Evolutionary conservation across 1,139 yeast species (phyloP), one percentile per base, ranked within the genome.

Genomic region (Zygotorulaspora mrakii): DNA sequence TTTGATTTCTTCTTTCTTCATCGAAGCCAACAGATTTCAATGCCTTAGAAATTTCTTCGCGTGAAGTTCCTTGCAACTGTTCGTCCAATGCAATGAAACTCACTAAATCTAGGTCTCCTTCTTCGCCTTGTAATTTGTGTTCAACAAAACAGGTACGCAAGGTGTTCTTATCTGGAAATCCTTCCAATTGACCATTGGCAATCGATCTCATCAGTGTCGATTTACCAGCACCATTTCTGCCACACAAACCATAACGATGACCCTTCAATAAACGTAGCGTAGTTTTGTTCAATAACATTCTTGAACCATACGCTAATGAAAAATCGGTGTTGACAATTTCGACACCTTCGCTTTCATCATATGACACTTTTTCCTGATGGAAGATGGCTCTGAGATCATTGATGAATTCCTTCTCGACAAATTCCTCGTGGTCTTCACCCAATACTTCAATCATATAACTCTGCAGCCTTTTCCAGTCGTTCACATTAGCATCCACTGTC

Each of bases 211-310:
- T 89, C 59, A 91, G 73, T 13, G 98, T 91, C 12, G 96, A 87
- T 67, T 91, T 91, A 71, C 98, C 98, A 45, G 96, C 96, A 76
- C 98, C 98, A 65, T 91, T 91, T 68, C 97, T 79, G 59, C 98
- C 98, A 73, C 96, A 88, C 49, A 91, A 76, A 70, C 98, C 98
- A 61, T 91, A 91, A 65, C 98, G 79, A 67, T 86, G 96, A 54
- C 98, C 98, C 70, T 89, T 88, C 57, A 85, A 72, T 46, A 91
- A 74, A 59, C 95, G 77, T 61, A 91, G 70, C 49, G 74, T 82
- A 40, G 98, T 89, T 68, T 91, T 89, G 74, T 89, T 91, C 57
- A 91, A 72, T 56, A 91, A 76, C 96, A 91, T 91, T 68, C 97
- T 82, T 29, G 96, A 85, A 67, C 98, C 98, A 62, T 91, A 91